Percentiles rank a stretch among this genome's conserved stretches.
Evolutionary conservation across 495 filamentous ascomycete genomes (phyloP).

Genomic region (Talaromyces adpressus): DNA sequence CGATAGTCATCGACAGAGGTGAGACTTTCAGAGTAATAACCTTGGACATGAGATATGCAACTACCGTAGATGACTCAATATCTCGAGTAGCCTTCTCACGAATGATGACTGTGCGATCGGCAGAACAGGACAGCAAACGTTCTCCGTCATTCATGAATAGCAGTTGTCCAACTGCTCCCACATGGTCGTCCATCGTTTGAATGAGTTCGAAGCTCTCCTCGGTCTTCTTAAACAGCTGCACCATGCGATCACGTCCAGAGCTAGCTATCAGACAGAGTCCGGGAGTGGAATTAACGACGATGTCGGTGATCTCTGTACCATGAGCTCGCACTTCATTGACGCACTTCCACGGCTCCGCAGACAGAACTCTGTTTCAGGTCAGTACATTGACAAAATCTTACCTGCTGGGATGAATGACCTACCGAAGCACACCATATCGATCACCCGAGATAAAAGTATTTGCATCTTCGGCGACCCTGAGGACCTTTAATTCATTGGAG

Average conservation of each 20-base stretch:
- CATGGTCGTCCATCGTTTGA: slow-evolving; percentile 75
- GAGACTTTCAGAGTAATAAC: slow-evolving; percentile 79
- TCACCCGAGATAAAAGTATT: slow-evolving; percentile 74
- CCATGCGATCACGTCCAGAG: slow-evolving; percentile 78
- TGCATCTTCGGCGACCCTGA: slow-evolving; percentile 52
- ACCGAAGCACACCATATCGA: slow-evolving; percentile 74
- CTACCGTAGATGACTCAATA: slow-evolving; percentile 50
- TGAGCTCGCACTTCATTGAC: slow-evolving; percentile 73
- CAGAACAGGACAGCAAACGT: slow-evolving; percentile 75
- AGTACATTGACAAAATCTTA: slow-evolving; percentile 3
- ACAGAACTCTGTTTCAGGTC: slow-evolving; percentile 34
- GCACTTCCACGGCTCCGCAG: slow-evolving; percentile 40
- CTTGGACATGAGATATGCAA: slow-evolving; percentile 68
- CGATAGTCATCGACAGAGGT: slow-evolving; percentile 72
- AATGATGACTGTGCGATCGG: slow-evolving; percentile 77
- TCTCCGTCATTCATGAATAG: slow-evolving; percentile 57
- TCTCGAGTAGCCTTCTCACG: slow-evolving; percentile 68
- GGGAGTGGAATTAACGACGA: slow-evolving; percentile 47
- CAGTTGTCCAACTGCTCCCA: slow-evolving; percentile 58
- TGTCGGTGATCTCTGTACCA: slow-evolving; percentile 75
- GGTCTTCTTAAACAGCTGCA: slow-evolving; percentile 71
- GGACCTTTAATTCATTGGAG: slow-evolving; percentile 69
- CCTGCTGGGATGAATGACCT: slow-evolving; percentile 16
- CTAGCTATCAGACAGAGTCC: slow-evolving; percentile 57
- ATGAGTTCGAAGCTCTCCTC: slow-evolving; percentile 49